Evolutionary conservation across 208 protist genomes (phyloP).

Genomic region (Porcisia deanei): DNA sequence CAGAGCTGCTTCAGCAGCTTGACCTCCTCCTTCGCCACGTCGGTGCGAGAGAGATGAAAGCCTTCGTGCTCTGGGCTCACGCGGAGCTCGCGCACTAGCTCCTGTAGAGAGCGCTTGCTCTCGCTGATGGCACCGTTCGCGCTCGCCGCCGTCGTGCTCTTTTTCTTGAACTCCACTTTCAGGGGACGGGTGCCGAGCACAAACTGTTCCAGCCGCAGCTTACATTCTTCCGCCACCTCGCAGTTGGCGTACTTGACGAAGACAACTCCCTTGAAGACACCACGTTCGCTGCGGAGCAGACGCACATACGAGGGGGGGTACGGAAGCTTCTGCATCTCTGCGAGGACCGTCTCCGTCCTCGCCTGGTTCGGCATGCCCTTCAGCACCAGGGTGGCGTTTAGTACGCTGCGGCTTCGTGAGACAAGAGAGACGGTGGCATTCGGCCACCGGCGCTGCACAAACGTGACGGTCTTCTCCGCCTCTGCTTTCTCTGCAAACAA

Average conservation of each 20-base stretch:
- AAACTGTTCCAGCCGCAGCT: constrained; percentile 78
- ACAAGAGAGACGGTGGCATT: constrained; percentile 43
- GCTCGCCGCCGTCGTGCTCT: constrained; percentile 29
- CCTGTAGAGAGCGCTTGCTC: constrained; percentile 53
- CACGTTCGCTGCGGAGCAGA: constrained; percentile 76
- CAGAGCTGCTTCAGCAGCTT: constrained; percentile 81
- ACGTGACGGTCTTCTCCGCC: constrained; percentile 57
- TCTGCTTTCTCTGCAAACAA: constrained; percentile 77
- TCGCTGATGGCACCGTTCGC: constrained; percentile 7
- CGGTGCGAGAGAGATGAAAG: constrained; percentile 53
- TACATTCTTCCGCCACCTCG: constrained; percentile 92
- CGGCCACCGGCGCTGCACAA: constrained; percentile 70
- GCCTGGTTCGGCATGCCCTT: constrained; percentile 75
- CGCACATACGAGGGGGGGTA: constrained; percentile 82
- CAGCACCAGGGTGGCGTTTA: constrained; percentile 79
- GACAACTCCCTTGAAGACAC: constrained; percentile 81
- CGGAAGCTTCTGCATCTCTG: constrained; percentile 57
- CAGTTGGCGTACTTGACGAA: constrained; percentile 92
- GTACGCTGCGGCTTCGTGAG: constrained; percentile 52
- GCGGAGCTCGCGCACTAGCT: constrained; percentile 76
- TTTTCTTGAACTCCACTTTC: constrained; percentile 89
- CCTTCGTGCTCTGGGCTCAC: constrained; percentile 80
- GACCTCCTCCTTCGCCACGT: constrained; percentile 70
- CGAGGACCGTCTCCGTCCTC: constrained; percentile 68
- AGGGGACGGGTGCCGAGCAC: constrained; percentile 55